Evolutionary conservation across 306 rosid species (phyloP), one percentile per base, ranked within the genome.

Genomic region (Neltuma alba): DNA sequence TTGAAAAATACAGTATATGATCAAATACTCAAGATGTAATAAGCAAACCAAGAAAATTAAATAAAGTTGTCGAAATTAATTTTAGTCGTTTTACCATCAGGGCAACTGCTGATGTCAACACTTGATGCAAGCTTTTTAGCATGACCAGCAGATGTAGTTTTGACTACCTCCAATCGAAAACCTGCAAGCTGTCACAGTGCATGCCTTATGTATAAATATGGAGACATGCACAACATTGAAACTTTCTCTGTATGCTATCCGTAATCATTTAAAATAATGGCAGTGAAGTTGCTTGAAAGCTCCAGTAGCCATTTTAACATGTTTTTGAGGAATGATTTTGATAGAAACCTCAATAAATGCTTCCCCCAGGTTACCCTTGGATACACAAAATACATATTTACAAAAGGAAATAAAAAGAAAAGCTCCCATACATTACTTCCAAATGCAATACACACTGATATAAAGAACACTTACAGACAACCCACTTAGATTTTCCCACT

Each of bases 131-230:
- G 97, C 61, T 65, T 84, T 84, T 75, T 88, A 76, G 99, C 99
- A 90, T 95, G 99, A 81, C 98, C 99, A 14, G 98, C 98, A 75
- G 89, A 86, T 75, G 96, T 95, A 42, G 99, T 95, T 79, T 95
- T 93, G 69, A 90, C 92, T 16, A 95, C 88, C 90, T 95, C 98
- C 97, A 93, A 84, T 87, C 88, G 89, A 87, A 93, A 95, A 86
- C 99, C 99, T 82, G 99, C 98, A 85, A 95, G 99, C 99, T 95
- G 98, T 79, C 87, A 84, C 78, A 86, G 71, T 77, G 79, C 80
- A 85, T 81, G 82, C 76, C 84, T 42, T 64, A 50, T 41, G 28
- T 52, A 75, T 83, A 62, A 86, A 84, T 47, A 72, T 73, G 60
- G 62, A 72, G 23, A 76, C 12, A 68, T 30, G 55, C 60, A 69